Evolutionary conservation across 441 rosid genomes (phyloP), one percentile per base, ranked within the genome.

Genomic region (Jatropha multifida): DNA sequence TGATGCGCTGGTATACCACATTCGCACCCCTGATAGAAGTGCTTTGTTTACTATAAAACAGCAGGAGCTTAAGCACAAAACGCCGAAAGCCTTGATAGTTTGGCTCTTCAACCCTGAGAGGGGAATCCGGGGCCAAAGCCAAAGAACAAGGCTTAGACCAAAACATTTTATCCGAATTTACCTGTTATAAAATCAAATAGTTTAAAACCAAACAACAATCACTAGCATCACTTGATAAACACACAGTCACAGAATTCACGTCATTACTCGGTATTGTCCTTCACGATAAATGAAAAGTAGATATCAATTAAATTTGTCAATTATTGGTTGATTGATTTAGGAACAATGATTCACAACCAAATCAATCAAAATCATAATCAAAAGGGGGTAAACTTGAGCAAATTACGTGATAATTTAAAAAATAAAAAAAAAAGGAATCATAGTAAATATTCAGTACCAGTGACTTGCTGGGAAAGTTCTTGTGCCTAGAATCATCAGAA

Each of bases 31-130:
- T 86, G 76, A 94, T 89, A 73, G 88, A 88, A 75, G 69, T 86
- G 89, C 98, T 94, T 82, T 94, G 97, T 75, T 88, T 88, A 77
- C 98, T 92, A 82, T 96, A 94, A 82, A 89, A 96, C 74, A 91
- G 66, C 84, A 94, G 75, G 75, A 94, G 37, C 87, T 85, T 91
- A 40, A 90, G 86, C 40, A 96, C 55, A 48, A 91, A 67, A 38
- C 74, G 89, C 67, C 83, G 84, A 40, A 92, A 15, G 46, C 99
- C 98, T 65, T 83, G 85, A 74, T 86, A 92, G 46, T 87, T 77
- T 13, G 97, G 97, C 69, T 94, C 97, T 64, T 96, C 92, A 40
- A 94, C 48, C 85, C 98, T 86, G 55, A 85, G 85, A n/a, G 90
- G 88, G 58, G 99, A 94, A 69, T 86, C 91, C 60, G 78, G 79